These are phyloP conservation scores for Syncephalastrum racemosum DNA, from an alignment of 371 early-diverging fungal species.

Conservation along the genomic window DNA sequence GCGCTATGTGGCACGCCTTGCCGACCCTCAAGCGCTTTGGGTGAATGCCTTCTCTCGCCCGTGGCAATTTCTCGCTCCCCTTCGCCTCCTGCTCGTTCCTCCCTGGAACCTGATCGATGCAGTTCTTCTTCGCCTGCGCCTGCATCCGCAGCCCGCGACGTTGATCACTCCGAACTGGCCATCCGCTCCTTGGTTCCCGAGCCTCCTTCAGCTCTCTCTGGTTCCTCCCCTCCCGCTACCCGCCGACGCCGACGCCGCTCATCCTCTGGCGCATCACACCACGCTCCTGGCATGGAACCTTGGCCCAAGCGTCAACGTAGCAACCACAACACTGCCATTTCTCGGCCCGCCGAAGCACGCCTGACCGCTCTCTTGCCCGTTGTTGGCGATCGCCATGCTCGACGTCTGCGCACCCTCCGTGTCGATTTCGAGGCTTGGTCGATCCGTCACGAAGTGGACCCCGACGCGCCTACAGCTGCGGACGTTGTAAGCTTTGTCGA, in stretches of 20 bases:
- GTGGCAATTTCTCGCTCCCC: constrained; percentile 1
- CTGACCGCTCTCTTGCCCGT: no score
- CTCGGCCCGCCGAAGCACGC: no score
- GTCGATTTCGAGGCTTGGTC: no score
- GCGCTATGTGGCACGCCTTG: constrained; percentile 10
- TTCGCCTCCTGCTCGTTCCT: constrained; percentile 4
- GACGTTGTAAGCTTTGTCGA: no score
- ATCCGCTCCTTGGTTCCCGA: constrained; percentile 22
- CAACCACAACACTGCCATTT: no score
- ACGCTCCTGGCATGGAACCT: constrained; percentile 15
- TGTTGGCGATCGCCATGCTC: no score
- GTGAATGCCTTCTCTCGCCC: constrained; percentile 8
- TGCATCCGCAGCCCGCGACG: constrained; percentile 8
- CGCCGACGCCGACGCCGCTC: neutral
- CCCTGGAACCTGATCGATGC: constrained; percentile 16
- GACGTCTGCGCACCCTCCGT: no score
- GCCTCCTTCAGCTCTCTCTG: neutral
- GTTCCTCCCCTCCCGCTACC: constrained; percentile 3
- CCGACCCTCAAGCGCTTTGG: constrained; percentile 12
- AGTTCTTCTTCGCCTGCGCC: constrained; percentile 1
- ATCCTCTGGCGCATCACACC: constrained; percentile 2
- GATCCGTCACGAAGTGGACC: no score
- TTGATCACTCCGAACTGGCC: no score
- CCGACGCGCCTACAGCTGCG: no score
- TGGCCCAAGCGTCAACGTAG: no score